A percentile compares a stretch with the other conserved stretches of the same genome.
phyloP scores from a whole-genome alignment of 108 stramenopile species.

The Stephanodiscus minutulus region DNA sequence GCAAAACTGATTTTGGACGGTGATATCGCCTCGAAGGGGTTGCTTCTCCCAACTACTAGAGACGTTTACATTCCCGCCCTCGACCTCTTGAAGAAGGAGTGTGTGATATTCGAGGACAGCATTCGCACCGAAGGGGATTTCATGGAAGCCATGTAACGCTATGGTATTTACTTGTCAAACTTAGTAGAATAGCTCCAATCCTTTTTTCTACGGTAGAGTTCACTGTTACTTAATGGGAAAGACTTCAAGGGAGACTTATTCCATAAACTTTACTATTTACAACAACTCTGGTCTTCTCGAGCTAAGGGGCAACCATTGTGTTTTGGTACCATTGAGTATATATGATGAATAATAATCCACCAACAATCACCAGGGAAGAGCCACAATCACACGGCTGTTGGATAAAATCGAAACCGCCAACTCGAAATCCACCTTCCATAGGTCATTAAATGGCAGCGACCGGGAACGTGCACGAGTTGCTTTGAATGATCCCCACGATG shows the following conservation, averaged over 20 bases:
- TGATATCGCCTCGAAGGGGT: constrained; percentile 25
- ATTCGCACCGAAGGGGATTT: constrained; percentile 18
- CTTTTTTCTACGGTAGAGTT: no score
- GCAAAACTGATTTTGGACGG: constrained; percentile 63
- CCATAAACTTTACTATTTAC: constrained; percentile 3
- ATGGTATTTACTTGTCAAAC: background rate
- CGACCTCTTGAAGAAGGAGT: constrained; percentile 28
- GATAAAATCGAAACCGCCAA: background rate
- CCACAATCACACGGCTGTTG: background rate
- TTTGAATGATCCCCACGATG: constrained; percentile 99
- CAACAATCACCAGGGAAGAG: background rate
- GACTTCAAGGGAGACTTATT: background rate
- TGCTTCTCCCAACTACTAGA: constrained; percentile 32
- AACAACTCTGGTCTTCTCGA: background rate
- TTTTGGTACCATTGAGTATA: background rate
- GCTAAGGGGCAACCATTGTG: background rate
- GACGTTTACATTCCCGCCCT: constrained; percentile 32
- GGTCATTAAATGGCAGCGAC: constrained; percentile 49
- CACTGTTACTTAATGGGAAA: no score
- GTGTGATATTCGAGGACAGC: constrained; percentile 22
- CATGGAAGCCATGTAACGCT: constrained; percentile 1
- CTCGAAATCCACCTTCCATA: background rate
- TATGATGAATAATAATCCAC: background rate
- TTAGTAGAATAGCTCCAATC: background rate
- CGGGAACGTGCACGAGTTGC: constrained; percentile 95